These are phyloP conservation scores for Lentinula raphanica DNA, from an alignment of 768 basidiomycete genomes.

Conservation along the genomic window DNA sequence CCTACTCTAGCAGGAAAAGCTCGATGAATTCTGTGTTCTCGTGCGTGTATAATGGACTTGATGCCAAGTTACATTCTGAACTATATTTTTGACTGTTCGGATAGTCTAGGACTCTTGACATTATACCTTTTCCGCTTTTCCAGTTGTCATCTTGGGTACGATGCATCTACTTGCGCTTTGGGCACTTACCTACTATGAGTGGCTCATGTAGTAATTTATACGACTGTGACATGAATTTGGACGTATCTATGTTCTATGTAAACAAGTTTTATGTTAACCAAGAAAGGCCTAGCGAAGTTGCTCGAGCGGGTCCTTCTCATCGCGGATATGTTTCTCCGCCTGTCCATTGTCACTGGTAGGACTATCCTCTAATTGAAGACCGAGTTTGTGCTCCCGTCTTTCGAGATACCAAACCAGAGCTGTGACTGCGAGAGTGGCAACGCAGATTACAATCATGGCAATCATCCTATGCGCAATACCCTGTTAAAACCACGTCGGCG, in stretches of 20 bases:
- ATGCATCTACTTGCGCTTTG: not conserved
- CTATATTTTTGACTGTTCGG: not conserved
- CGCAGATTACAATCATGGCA: conserved; percentile 55
- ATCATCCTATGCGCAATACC: conserved; percentile 33
- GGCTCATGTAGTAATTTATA: no score
- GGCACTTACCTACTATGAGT: no score
- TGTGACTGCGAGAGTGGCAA: conserved; percentile 52
- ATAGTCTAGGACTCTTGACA: not conserved
- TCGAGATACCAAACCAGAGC: conserved; percentile 56
- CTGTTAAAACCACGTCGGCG: not conserved
- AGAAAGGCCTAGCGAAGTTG: not conserved
- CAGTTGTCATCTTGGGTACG: not conserved
- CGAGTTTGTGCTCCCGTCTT: conserved; percentile 20
- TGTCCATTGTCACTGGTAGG: not conserved
- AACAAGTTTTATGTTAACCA: no score
- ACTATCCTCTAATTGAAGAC: not conserved
- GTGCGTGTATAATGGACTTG: not conserved
- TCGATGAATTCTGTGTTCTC: not conserved
- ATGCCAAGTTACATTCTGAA: not conserved
- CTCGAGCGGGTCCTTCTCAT: not conserved
- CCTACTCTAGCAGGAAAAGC: not conserved
- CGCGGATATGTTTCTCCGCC: not conserved
- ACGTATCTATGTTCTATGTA: no score
- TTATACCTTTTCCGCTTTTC: not conserved
- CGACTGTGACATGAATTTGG: no score